A percentile compares a stretch with the other conserved stretches of the same genome.
Conservation (phyloP, 345 rosid genomes). For the Cardamine resedifolia region DNA sequence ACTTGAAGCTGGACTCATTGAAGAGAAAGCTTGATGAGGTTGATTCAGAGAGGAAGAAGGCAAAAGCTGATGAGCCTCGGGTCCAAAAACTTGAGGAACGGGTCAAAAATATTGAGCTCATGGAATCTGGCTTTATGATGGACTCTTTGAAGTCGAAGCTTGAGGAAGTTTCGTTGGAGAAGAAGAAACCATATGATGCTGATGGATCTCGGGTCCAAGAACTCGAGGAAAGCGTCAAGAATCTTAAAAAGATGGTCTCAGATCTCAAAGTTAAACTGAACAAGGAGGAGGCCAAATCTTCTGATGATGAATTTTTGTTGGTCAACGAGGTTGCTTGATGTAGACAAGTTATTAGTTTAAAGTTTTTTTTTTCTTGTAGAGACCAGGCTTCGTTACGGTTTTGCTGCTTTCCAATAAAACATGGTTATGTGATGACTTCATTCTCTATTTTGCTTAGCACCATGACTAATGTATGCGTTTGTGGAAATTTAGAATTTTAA, state of each 20-base stretch:
- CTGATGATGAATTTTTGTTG: constrained; percentile 22
- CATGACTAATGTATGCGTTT: too few relatives aligned
- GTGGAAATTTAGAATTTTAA: too few relatives aligned
- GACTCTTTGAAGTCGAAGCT: neutral
- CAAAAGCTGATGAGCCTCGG: neutral
- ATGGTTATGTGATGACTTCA: neutral
- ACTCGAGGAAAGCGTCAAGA: neutral
- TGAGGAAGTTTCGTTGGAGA: neutral
- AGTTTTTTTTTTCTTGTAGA: neutral
- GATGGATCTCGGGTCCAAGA: neutral
- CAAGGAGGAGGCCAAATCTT: constrained; percentile 6
- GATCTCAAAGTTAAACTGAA: neutral
- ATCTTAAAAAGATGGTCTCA: neutral
- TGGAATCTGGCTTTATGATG: neutral
- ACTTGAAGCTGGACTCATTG: neutral
- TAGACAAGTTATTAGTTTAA: neutral
- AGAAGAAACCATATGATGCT: neutral
- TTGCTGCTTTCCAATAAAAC: neutral
- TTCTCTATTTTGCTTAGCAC: neutral
- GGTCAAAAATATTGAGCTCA: neutral
- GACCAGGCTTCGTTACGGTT: neutral
- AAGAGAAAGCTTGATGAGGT: neutral
- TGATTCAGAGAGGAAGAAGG: neutral
- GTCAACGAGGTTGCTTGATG: constrained; percentile 5
- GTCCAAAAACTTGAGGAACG: neutral